Conservation (phyloP, 305 asterid species). For the Solanum aculeatissimum region DNA sequence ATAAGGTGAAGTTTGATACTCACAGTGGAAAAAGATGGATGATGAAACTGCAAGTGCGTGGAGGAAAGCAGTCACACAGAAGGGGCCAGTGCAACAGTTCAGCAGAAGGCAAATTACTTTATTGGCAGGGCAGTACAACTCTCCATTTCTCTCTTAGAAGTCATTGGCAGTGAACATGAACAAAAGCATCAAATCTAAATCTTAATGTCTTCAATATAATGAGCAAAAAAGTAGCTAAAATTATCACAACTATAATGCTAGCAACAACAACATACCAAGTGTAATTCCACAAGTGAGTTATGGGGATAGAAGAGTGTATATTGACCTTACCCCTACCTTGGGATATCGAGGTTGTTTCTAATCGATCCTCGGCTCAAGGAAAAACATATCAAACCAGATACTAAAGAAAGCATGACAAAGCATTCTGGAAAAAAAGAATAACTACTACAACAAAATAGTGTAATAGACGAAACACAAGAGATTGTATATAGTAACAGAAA, state of each 20-base stretch:
- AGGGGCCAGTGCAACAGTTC: not conserved
- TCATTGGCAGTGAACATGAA: not conserved
- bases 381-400: not conserved
- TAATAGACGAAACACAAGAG: not conserved
- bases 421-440: not conserved
- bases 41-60: not conserved
- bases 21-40: not conserved
- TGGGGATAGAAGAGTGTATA: not conserved
- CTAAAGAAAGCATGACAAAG: not conserved
- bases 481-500: not conserved
- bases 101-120: not conserved
- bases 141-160: not conserved
- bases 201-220: constrained; percentile 4
- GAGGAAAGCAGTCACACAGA: not conserved
- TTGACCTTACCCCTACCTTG: not conserved
- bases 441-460: not conserved
- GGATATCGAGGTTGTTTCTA: not conserved
- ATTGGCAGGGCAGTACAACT: not conserved
- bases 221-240: not conserved
- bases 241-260: not conserved
- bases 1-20: not conserved
- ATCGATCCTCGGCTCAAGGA: not conserved
- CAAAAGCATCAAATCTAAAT: constrained; percentile 13
- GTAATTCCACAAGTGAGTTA: not conserved
- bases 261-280: not conserved